Percentiles rank a stretch among this genome's conserved stretches.
phyloP scores from a whole-genome alignment of 2,329 filamentous ascomycete species.

The Fusarium duplospermum region DNA sequence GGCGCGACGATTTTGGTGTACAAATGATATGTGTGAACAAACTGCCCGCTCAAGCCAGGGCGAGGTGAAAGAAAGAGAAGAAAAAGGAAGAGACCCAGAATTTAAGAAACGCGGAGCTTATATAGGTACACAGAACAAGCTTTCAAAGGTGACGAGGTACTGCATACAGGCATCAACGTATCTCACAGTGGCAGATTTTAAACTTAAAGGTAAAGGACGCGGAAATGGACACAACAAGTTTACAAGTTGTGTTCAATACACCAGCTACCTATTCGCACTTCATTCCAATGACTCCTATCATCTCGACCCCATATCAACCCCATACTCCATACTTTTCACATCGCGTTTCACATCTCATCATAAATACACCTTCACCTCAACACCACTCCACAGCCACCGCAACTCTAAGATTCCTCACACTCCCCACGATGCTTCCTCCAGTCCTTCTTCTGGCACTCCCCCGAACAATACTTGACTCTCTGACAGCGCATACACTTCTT shows the following conservation, averaged over 20 bases:
- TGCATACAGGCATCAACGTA: not conserved
- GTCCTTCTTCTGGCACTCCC: slow-evolving; percentile 64
- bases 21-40: not conserved
- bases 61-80: not conserved
- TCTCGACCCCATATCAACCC: not conserved
- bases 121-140: slow-evolving; percentile 6
- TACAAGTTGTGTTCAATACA: not conserved
- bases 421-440: slow-evolving; percentile 64
- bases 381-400: not conserved
- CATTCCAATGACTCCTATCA: not conserved
- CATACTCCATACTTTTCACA: not conserved
- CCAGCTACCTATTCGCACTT: not conserved
- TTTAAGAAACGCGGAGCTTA: slow-evolving; percentile 7
- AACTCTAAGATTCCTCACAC: slow-evolving; percentile 45
- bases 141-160: slow-evolving; percentile 2
- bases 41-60: slow-evolving; percentile 1
- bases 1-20: slow-evolving; percentile 2
- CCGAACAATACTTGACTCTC: slow-evolving; percentile 61
- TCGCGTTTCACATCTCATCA: not conserved
- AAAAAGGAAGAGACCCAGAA: not conserved
- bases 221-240: not conserved
- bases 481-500: slow-evolving; percentile 60
- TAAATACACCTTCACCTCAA: not conserved
- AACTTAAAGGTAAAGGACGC: not conserved
- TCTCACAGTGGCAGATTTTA: not conserved